Conservation (phyloP, 805 yeast species). For the Metschnikowia reukaufii region DNA sequence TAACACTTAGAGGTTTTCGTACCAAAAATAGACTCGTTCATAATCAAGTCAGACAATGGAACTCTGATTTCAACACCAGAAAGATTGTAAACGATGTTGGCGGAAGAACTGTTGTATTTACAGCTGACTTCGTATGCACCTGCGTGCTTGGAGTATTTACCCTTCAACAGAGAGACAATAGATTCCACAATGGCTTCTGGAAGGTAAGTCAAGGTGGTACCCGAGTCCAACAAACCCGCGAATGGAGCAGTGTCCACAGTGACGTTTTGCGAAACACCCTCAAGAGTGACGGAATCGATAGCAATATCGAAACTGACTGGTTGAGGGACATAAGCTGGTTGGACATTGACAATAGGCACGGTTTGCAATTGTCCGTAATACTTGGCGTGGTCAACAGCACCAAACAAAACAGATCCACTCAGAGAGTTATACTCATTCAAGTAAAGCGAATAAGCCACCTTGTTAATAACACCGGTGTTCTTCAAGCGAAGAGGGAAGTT, state of each 20-base stretch:
- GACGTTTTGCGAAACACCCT: slow-evolving; percentile 12
- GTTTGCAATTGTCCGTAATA: slow-evolving; percentile 9
- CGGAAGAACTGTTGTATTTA: slow-evolving; percentile 11
- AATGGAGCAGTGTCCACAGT: slow-evolving; percentile 5
- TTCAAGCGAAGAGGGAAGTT: slow-evolving; percentile 35
- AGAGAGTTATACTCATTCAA: slow-evolving; percentile 29
- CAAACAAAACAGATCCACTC: slow-evolving; percentile 23
- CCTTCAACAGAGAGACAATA: slow-evolving; percentile 14
- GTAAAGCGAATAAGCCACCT: slow-evolving; percentile 61
- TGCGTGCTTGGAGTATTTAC: slow-evolving; percentile 3
- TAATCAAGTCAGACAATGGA: slow-evolving; percentile 39
- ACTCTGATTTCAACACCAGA: slow-evolving; percentile 55
- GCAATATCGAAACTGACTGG: slow-evolving; percentile 53
- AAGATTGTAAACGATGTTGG: slow-evolving; percentile 42
- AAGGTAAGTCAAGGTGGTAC: slow-evolving; percentile 51
- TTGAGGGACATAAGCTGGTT: slow-evolving; percentile 37
- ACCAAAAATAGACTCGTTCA: slow-evolving; percentile 20
- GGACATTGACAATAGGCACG: slow-evolving; percentile 7
- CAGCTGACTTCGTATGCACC: slow-evolving; percentile 13
- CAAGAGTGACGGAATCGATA: slow-evolving; percentile 36
- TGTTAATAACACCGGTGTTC: slow-evolving; percentile 54
- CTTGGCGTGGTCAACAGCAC: slow-evolving; percentile 15
- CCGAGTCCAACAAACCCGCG: slow-evolving; percentile 46
- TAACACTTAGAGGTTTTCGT: slow-evolving; percentile 19
- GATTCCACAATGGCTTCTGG: slow-evolving; percentile 33